Conservation (phyloP, 108 stramenopile genomes). For the Nitzschia sp. region DNA sequence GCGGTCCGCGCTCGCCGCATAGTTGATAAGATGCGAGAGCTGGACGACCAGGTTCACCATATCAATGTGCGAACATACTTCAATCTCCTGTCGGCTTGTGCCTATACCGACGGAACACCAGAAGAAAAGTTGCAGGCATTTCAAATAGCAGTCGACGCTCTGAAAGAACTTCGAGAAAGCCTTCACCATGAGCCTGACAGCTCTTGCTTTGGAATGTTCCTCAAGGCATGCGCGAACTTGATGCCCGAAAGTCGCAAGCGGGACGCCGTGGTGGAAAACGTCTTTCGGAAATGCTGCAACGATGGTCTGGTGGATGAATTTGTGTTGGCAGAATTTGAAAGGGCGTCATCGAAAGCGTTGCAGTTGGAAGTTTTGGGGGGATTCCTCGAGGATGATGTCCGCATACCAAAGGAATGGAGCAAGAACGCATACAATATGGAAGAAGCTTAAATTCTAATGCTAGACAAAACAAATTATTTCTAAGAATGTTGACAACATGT, state of each 20-base stretch:
- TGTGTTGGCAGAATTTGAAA: constrained; percentile 37
- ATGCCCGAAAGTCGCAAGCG: constrained; percentile 45
- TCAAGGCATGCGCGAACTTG: constrained; percentile 34
- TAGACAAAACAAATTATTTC: too few relatives aligned
- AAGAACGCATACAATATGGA: constrained; percentile 29
- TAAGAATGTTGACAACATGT: too few relatives aligned
- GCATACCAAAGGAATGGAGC: constrained; percentile 46
- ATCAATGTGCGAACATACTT: constrained; percentile 15
- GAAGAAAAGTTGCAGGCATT: constrained; percentile 39
- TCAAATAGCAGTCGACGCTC: constrained; percentile 35
- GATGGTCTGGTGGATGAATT: constrained; percentile 44
- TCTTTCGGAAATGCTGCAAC: constrained; percentile 50
- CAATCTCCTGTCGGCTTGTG: constrained; percentile 44
- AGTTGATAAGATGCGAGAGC: constrained; percentile 40
- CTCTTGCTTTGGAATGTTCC: constrained; percentile 36
- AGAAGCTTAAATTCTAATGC: constrained; percentile 7
- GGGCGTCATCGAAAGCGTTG: constrained; percentile 34
- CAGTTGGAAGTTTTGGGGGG: constrained; percentile 43
- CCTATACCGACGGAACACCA: constrained; percentile 20
- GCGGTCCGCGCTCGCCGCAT: constrained; percentile 47
- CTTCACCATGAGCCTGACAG: constrained; percentile 10
- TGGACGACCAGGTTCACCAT: constrained; percentile 11
- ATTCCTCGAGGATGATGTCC: constrained; percentile 33
- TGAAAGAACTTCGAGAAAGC: constrained; percentile 20
- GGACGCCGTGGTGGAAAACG: constrained; percentile 36